Conservation (phyloP, 2,329 filamentous ascomycete genomes). For the Scleromitrula shiraiana region DNA sequence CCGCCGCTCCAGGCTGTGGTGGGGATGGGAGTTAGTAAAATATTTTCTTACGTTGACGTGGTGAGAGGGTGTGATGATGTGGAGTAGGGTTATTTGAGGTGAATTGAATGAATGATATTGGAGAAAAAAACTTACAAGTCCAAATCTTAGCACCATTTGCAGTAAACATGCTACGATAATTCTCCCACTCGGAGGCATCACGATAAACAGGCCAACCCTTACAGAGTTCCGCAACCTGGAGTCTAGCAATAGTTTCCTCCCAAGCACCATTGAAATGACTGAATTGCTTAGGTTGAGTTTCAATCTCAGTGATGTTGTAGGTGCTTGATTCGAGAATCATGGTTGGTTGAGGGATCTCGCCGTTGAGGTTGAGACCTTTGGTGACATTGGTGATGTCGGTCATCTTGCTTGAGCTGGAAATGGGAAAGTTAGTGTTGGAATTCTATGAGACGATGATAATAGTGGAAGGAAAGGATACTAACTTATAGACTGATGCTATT, state of each 20-base stretch:
- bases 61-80: too few relatives aligned
- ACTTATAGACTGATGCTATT: too few relatives aligned
- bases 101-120: too few relatives aligned
- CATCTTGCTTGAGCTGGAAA: too few relatives aligned
- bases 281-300: background rate
- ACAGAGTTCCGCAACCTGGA: background rate
- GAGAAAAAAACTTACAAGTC: background rate
- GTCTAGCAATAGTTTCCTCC: background rate
- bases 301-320: background rate
- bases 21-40: constrained; percentile 32
- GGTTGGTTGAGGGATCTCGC: too few relatives aligned
- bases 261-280: background rate
- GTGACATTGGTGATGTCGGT: too few relatives aligned
- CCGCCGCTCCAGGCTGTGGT: constrained; percentile 40
- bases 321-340: too few relatives aligned
- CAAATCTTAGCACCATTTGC: background rate
- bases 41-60: background rate
- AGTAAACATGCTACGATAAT: constrained; percentile 24
- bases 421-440: too few relatives aligned
- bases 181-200: constrained; percentile 41
- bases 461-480: too few relatives aligned
- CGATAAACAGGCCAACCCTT: background rate
- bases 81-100: background rate
- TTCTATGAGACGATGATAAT: too few relatives aligned
- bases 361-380: too few relatives aligned